Evolutionary conservation across 2,329 filamentous ascomycete species (phyloP), one percentile per base, ranked within the genome.

Genomic region (Pestalotiopsis sp.): DNA sequence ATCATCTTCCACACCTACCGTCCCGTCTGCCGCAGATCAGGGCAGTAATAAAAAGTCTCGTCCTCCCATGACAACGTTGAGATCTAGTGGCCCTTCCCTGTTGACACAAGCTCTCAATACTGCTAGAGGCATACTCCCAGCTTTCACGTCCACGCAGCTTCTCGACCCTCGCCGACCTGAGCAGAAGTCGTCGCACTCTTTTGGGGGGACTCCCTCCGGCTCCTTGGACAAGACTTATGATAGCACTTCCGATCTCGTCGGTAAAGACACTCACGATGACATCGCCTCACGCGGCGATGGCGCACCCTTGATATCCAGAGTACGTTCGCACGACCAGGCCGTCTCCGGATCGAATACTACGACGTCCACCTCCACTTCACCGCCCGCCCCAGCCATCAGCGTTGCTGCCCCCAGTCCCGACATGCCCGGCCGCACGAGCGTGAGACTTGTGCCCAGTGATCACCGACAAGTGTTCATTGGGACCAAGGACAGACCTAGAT

Each of bases 101-200:
- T 82, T 89, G 79, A 84, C 85, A 70, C 85, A 88, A 79, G 86
- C 87, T 76, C 81, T 89, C 77, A 86, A 86, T 77, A 87, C 86
- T 79, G 87, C 86, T 75, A 85, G 87, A 75, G 86, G 86, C 75
- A 87, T 88, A 64, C 64, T 73, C 76, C 23, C 73, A 76, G 36
- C 38, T 13, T 64, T 23, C 9, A 17, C 61, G 68, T 68, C 72
- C 66, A 71, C 73, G 66, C 62, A 73, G 65, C 72, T 73, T 64
- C 64, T 74, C 70, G 75, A 75, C 36, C 71, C 75, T 65, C 76
- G 72, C 66, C 75, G 69, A 66, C 69, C 68, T 65, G 73, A 73
- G 68, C 71, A 75, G 69, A 74, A 72, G 68, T 64, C 70, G 57
- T 57, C 66, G 64, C 70, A 72, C 58, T 61, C 68, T 64, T 70